Evolutionary conservation across 805 yeast species (phyloP).

Genomic region (Zygosaccharomyces lentus): DNA sequence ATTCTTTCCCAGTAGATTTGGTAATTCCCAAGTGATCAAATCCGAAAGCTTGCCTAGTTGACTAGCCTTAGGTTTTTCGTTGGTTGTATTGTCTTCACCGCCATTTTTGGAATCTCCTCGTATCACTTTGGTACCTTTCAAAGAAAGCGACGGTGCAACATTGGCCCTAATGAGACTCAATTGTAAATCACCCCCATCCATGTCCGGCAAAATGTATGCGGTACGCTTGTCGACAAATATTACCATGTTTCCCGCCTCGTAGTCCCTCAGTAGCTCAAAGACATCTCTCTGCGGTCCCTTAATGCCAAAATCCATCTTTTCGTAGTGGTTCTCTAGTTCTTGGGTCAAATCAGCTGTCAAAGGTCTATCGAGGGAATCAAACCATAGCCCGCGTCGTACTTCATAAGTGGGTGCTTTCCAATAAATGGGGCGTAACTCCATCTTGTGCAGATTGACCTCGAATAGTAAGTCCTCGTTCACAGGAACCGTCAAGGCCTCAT

Average conservation of each 20-base stretch:
- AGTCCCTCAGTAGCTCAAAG: slow-evolving; percentile 9
- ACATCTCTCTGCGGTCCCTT: slow-evolving; percentile 14
- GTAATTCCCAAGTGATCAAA: slow-evolving; percentile 22
- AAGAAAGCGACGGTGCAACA: slow-evolving; percentile 33
- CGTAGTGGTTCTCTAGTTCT: slow-evolving; percentile 57
- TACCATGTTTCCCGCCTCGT: slow-evolving; percentile 15
- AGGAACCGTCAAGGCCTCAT: slow-evolving; percentile 36
- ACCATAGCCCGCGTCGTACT: slow-evolving; percentile 85
- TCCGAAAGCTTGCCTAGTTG: slow-evolving; percentile 22
- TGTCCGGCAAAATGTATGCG: slow-evolving; percentile 47
- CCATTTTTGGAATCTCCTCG: slow-evolving; percentile 29
- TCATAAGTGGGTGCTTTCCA: slow-evolving; percentile 89
- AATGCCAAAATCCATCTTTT: slow-evolving; percentile 36
- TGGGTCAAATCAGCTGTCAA: slow-evolving; percentile 46
- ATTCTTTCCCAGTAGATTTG: slow-evolving; percentile 12
- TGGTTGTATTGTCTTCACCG: slow-evolving; percentile 26
- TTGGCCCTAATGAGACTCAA: slow-evolving; percentile 36
- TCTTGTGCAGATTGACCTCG: slow-evolving; percentile 56
- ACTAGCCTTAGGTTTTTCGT: background rate
- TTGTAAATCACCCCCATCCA: slow-evolving; percentile 41
- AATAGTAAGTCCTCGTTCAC: slow-evolving; percentile 82
- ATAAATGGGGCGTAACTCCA: slow-evolving; percentile 62
- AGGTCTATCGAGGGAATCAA: slow-evolving; percentile 53
- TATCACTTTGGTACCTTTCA: slow-evolving; percentile 47
- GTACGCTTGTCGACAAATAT: slow-evolving; percentile 40